Evolutionary conservation across 257 asterid genomes (phyloP), one percentile per base, ranked within the genome.

Genomic region (Voacanga thouarsii): DNA sequence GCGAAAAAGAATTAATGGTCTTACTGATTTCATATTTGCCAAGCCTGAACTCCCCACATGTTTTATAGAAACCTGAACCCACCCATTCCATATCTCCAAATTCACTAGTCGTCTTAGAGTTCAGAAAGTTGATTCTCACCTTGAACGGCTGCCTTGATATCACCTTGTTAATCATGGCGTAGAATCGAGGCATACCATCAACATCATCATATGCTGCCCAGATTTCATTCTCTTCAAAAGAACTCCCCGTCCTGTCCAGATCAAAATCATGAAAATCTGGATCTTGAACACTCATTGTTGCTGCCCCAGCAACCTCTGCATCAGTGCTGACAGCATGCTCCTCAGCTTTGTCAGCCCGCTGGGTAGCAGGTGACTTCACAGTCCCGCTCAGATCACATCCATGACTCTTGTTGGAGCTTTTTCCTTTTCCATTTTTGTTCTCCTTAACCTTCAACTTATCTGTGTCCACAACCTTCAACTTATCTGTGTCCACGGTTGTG

Each of bases 181-280:
- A 92, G 80, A 88, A 88, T 56, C 97, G 96, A 2, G 97, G 97
- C 97, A 92, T 92, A 61, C 96, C 97, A 77, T 91, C 97, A 33
- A 83, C 85, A 19, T 89, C 86, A 39, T 92, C 97, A 60, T 92
- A 92, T 19, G 92, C 93, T 59, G 97, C 92, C 97, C 97, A 92
- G 43, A 92, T 94, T 85, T 89, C 92, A 44, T 89, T 91, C 75
- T 89, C 97, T 71, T 82, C 90, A 57, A 90, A 92, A 64, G 94
- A 85, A 50, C 57, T 77, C 80, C 88, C 92, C 15, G 85, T 67
- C 84, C 97, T 84, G 51, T 92, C 96, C 83, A 65, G 77, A 75
- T 90, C 96, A 79, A 92, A 90, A 83, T 92, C 96, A 79, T 90
- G 88, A 78, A 90, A 92, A 83, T 92, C 97, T 39, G 96, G 84